Evolutionary conservation across 2,329 filamentous ascomycete genomes (phyloP).

Genomic region (Aureobasidium sp.): DNA sequence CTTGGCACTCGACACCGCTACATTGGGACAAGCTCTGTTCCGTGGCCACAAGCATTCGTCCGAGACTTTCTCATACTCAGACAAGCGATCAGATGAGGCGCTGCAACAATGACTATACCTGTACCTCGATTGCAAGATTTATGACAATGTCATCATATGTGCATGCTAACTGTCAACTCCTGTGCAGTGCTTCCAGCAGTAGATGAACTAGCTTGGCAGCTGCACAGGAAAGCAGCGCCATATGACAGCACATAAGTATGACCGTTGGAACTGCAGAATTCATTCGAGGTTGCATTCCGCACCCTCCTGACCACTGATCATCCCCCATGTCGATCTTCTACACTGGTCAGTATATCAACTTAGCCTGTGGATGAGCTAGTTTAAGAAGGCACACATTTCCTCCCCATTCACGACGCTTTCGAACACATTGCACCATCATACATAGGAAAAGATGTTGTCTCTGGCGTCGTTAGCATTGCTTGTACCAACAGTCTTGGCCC

Average conservation of each 20-base stretch:
- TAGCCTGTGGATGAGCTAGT: background rate
- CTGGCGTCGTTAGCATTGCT: slow-evolving; percentile 14
- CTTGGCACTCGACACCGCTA: slow-evolving; percentile 5
- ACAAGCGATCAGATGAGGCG: background rate
- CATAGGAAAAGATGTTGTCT: slow-evolving; percentile 15
- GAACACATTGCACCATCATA: background rate
- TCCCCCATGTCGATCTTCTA: slow-evolving; percentile 7
- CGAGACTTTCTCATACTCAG: background rate
- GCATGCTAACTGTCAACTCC: background rate
- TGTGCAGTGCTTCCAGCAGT: background rate
- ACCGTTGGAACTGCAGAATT: slow-evolving; percentile 5
- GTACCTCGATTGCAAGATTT: background rate
- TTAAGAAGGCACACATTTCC: background rate
- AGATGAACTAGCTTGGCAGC: slow-evolving; percentile 2
- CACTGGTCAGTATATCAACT: background rate
- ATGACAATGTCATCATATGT: background rate
- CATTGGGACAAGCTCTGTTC: background rate
- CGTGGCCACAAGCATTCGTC: background rate
- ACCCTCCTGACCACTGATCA: slow-evolving; percentile 11
- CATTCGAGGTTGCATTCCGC: slow-evolving; percentile 6
- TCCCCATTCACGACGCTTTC: background rate
- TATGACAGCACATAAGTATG: slow-evolving; percentile 15
- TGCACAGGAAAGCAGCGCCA: background rate
- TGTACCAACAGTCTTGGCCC: slow-evolving; percentile 1
- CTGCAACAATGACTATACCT: background rate